Base-by-base conservation (phyloP, 805 yeast genomes). In the Candida nemodendra region DNA sequence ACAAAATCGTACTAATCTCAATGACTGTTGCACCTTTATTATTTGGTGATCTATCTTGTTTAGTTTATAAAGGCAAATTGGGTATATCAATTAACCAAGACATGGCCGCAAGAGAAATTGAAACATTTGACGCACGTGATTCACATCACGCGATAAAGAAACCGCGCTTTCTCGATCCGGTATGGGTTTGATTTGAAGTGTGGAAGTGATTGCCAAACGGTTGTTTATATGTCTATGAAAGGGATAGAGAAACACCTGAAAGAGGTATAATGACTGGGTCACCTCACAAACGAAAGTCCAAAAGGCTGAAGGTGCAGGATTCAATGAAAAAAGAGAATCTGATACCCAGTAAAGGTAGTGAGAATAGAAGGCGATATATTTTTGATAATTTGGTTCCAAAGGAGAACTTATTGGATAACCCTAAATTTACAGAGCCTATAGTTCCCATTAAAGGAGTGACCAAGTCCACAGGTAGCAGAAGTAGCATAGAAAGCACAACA, bases 371-470 rank as follows among this genome's bases (percentile, higher is more conserved):
- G 18, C 34, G 38, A 21, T 38, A 37, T 18, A 36, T 45, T 23
- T 38, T 36, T 23, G 43, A 41, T n/a, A 35, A 27, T 12, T 19
- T 36, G 3, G 24, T 34, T 13, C 34, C 41, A n/a, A 33, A 36
- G 19, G 37, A 42, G 9, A 32, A 30, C 26, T 13, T 15, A 4
- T 13, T 15, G 9, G 36, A 27, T 15, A 27, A 19, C 9, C n/a
- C 33, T 5, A 39, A 38, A 11, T 41, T 47, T 29, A 38, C 43
- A 3, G 41, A 46, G 30, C 46, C 51, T 9, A 6, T 30, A 8
- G 31, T 28, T 8, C 44, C 42, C 16, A 16, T 32, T 9, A 43
- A 39, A 23, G 29, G 45, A 4, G 23, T 11, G 2, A 24, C 36
- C 19, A 26, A 27, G 34, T 8, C 38, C n/a, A 15, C 30, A 28